Evolutionary conservation across 2,329 filamentous ascomycete species (phyloP), one percentile per base, ranked within the genome.

Genomic region (Drechslerella stenobrocha): DNA sequence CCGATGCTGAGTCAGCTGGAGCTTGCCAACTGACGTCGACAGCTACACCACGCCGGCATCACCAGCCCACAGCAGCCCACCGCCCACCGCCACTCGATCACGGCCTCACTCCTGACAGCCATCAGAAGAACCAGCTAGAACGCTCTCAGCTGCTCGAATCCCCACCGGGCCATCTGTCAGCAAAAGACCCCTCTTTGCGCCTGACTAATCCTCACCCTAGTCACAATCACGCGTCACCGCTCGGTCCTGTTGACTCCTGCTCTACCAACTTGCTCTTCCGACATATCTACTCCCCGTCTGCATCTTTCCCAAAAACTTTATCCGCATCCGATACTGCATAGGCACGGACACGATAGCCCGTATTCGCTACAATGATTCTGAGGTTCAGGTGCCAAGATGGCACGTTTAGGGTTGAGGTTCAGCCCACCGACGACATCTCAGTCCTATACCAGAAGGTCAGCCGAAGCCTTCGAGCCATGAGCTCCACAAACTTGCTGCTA

Each of bases 301-400:
- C 40, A 40, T 35, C 23, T 20, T 45, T 22, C 24, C 24, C 18
- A 42, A 18, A 3, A 20, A 20, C 37, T 20, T 7, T n/a, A 11
- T 47, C 32, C n/a, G 3, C 3, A 32, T 45, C 15, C 11, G 32
- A 9, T 11, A 24, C 15, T 28, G 9, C 32, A 42, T 20, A 22
- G 3, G 2, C 22, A 20, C 15, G 4, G 18, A 13, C 2, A 5
- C 37, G 28, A 30, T 30, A 30, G 15, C 15, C 57, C 40, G 32
- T 15, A 48, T 15, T 22, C 9, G 72, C 75, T 75, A 78, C 75
- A 71, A 96, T 96, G 85, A 82, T 96, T 74, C 81, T 96, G 59
- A 85, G 91, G 77, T 88, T 96, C 73, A 87, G 91, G 74, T 90
- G 90, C 76, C 90, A 89, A 71, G 90, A 96, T 79, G 93, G 93